Evolutionary conservation across 2,329 filamentous ascomycete species (phyloP).

Genomic region (Aureobasidium pullulans): DNA sequence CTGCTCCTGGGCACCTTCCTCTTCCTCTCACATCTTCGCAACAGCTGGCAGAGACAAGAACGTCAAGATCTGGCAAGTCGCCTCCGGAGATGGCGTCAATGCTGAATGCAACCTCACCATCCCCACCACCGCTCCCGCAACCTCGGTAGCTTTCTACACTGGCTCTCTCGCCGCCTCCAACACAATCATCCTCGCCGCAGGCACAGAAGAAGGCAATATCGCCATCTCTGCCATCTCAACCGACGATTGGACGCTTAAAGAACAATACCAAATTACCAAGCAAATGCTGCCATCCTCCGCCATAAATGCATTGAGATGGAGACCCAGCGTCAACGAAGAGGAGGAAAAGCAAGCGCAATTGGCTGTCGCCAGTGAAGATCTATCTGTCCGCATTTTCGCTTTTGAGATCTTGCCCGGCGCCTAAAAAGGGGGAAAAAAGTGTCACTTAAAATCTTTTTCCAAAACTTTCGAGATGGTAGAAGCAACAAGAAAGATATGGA

Average conservation of each 20-base stretch:
- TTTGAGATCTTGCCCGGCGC: not conserved
- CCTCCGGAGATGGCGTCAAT: slow-evolving; percentile 6
- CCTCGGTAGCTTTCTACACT: slow-evolving; percentile 26
- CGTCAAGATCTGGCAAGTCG: slow-evolving; percentile 54
- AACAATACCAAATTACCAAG: slow-evolving; percentile 13
- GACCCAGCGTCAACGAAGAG: slow-evolving; percentile 17
- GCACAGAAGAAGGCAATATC: slow-evolving; percentile 24
- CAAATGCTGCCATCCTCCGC: slow-evolving; percentile 19
- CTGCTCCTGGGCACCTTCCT: slow-evolving; percentile 66
- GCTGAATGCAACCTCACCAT: slow-evolving; percentile 22
- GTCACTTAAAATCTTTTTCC: too few relatives aligned
- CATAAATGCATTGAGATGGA: slow-evolving; percentile 26
- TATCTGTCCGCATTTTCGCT: slow-evolving; percentile 26
- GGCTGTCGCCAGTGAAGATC: slow-evolving; percentile 33
- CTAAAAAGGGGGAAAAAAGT: not conserved
- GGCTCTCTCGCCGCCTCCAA: not conserved
- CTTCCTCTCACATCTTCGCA: slow-evolving; percentile 53
- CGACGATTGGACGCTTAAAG: slow-evolving; percentile 12
- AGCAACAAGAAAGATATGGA: too few relatives aligned
- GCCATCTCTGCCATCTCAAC: slow-evolving; percentile 14
- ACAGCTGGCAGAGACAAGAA: slow-evolving; percentile 87
- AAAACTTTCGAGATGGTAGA: too few relatives aligned
- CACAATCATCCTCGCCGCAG: slow-evolving; percentile 20
- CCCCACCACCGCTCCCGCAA: slow-evolving; percentile 24
- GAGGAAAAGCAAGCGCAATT: slow-evolving; percentile 20